Base-by-base conservation (phyloP, 2,329 filamentous ascomycete species). In the Fusarium gaditjirri region DNA sequence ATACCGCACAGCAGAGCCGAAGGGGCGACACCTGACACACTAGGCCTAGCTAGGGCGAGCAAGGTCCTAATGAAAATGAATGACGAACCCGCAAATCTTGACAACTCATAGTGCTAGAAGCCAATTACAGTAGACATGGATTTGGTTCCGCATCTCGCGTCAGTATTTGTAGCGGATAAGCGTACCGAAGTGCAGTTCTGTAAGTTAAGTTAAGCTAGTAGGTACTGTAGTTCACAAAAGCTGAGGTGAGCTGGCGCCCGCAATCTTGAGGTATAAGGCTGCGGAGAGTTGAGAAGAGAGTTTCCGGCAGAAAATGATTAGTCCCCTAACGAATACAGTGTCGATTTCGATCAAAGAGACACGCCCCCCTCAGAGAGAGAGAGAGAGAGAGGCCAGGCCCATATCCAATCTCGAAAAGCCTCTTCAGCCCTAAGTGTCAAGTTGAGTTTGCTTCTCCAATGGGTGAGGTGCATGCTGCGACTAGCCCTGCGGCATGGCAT, bases 391-490 rank as follows among this genome's bases (percentile, higher is more conserved):
- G 35, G 23, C 16, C 17, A 44, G 38, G 42, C 55, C 60, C 60
- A 59, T 52, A 49, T 29, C 50, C 44, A 53, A 58, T 56, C 53
- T 60, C 27, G 21, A 44, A 56, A 65, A 65, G 69, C 52, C 44
- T 57, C 55, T 57, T 72, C 70, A 72, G 70, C 70, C 70, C 70
- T 72, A 72, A 72, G 63, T 66, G 57, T 57, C 64, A 56, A 65
- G 69, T 56, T 41, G 63, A 56, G 57, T 64, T 56, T 41, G 59
- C 69, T 72, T 72, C 70, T 72, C 60, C 47, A 72, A 73, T 43
- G 49, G 70, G 70, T 68, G 58, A 73, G 60, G 44, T 73, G 71
- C 71, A 73, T 73, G 29, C 71, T 73, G 71, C 67, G 67, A 71
- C 63, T 43, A 73, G 70, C 71, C 71, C 59, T 64, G 71, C 67